Percentiles rank a stretch among this genome's conserved stretches.
Evolutionary conservation across 2,329 filamentous ascomycete genomes (phyloP).

Genomic region (Aspergillus neoniger): DNA sequence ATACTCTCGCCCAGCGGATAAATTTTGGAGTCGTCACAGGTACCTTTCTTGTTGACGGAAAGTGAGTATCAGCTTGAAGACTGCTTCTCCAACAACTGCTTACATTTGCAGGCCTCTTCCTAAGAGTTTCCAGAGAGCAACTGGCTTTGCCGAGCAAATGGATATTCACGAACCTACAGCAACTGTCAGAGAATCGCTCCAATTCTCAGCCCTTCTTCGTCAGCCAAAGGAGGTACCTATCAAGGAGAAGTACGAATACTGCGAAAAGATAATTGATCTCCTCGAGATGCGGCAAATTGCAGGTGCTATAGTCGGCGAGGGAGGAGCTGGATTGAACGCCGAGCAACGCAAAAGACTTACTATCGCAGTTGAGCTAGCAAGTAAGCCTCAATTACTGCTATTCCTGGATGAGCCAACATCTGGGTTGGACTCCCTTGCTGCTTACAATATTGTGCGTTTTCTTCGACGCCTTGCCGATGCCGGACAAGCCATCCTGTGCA

Average conservation of each 20-base stretch:
- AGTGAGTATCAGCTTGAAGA: conserved; percentile 27
- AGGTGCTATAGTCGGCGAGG: conserved; percentile 63
- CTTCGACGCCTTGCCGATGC: conserved; percentile 66
- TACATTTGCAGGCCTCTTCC: conserved; percentile 39
- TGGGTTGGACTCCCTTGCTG: conserved; percentile 68
- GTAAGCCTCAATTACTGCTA: conserved; percentile 61
- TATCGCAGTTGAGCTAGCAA: conserved; percentile 63
- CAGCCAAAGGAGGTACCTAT: conserved; percentile 59
- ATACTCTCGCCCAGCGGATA: conserved; percentile 49
- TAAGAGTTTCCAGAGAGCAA: conserved; percentile 54
- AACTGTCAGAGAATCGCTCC: conserved; percentile 66
- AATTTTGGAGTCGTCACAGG: conserved; percentile 49
- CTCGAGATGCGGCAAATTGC: conserved; percentile 69
- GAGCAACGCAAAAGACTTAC: conserved; percentile 70
- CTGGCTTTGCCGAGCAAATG: conserved; percentile 63
- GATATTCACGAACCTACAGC: conserved; percentile 68
- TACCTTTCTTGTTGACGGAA: conserved; percentile 49
- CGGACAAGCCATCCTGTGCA: conserved; percentile 86
- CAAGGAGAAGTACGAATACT: conserved; percentile 67
- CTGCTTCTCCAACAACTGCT: conserved; percentile 4
- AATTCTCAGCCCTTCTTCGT: conserved; percentile 66
- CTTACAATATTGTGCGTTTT: conserved; percentile 65
- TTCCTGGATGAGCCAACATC: conserved; percentile 67
- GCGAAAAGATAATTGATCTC: conserved; percentile 67
- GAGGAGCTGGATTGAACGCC: conserved; percentile 61